Evolutionary conservation across 257 asterid species (phyloP).

Genomic region (Nicotiana tabacum): DNA sequence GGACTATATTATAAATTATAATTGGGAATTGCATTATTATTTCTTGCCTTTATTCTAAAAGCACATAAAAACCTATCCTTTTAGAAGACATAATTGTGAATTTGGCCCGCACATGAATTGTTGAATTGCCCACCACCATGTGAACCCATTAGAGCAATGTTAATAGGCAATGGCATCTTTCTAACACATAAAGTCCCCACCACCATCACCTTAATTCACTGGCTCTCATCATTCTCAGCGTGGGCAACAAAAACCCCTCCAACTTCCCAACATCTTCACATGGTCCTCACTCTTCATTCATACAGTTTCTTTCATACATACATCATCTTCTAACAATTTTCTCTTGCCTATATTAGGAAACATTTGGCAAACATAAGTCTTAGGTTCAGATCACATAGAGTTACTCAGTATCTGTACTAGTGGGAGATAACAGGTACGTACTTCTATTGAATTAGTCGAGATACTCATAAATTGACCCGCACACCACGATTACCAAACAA

Average conservation of each 20-base stretch:
- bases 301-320: background rate
- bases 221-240: slow-evolving; percentile 11
- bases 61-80: background rate
- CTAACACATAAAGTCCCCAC: background rate
- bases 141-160: slow-evolving; percentile 11
- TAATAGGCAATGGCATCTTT: background rate
- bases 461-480: too few species aligned
- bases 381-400: too few species aligned
- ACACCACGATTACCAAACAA: too few species aligned
- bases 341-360: background rate
- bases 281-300: slow-evolving; percentile 5
- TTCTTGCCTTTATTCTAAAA: background rate
- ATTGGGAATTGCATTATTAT: background rate
- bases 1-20: background rate
- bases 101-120: slow-evolving; percentile 16
- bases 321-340: slow-evolving; percentile 3
- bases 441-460: too few species aligned
- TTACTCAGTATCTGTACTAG: too few species aligned
- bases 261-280: slow-evolving; percentile 12
- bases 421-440: too few species aligned
- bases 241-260: background rate
- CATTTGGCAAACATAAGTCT: background rate
- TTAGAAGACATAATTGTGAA: background rate
- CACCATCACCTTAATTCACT: background rate
- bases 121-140: slow-evolving; percentile 11